phyloP scores from a whole-genome alignment of 441 rosid genomes.

The Populus tomentosa region DNA sequence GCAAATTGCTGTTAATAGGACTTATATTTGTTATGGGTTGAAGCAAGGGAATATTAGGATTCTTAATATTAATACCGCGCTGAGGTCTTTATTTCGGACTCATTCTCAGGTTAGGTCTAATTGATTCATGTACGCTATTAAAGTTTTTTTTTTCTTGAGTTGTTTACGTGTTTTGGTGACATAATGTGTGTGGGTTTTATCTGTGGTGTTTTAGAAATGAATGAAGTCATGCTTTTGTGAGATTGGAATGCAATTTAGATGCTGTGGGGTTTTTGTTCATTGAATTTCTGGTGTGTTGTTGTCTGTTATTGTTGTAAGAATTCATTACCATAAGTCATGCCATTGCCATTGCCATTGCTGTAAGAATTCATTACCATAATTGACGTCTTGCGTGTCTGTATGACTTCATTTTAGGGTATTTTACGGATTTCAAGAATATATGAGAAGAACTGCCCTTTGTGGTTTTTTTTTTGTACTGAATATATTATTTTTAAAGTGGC shows the following conservation, averaged over 20 bases:
- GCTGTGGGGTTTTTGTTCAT: no score
- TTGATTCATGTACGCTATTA: background rate
- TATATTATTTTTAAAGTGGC: background rate
- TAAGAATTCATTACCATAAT: background rate
- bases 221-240: no score
- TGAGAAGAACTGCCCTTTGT: background rate
- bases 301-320: no score
- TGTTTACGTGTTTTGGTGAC: no score
- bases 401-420: background rate
- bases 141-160: no score
- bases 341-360: no score
- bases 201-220: no score
- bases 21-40: constrained; percentile 72
- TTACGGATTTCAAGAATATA: background rate
- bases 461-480: background rate
- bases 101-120: constrained; percentile 56
- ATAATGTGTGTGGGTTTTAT: no score
- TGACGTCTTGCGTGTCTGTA: background rate
- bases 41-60: constrained; percentile 73
- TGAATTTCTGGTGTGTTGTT: no score
- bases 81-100: constrained; percentile 66
- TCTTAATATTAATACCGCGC: constrained; percentile 72
- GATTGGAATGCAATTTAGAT: no score
- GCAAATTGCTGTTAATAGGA: constrained; percentile 67
- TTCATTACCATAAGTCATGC: no score